Percentiles rank a stretch among this genome's conserved stretches.
Evolutionary conservation across 2,329 filamentous ascomycete species (phyloP).

Genomic region (Ophiostoma sp.): DNA sequence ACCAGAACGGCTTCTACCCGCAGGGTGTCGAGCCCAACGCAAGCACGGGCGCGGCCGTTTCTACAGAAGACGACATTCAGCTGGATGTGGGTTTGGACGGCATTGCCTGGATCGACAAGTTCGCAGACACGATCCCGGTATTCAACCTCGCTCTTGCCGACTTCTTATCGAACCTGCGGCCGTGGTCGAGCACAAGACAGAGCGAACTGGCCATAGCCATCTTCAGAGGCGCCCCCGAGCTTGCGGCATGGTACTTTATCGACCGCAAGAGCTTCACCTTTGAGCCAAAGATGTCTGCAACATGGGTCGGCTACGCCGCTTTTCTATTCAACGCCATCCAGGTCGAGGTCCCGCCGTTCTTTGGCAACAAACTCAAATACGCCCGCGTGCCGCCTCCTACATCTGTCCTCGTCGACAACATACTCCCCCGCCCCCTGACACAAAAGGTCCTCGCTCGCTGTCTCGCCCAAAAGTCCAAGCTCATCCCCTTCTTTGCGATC

Average conservation of each 20-base stretch:
- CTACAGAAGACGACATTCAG: conserved; percentile 35
- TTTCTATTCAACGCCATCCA: conserved; percentile 79
- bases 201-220: conserved; percentile 75
- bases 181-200: conserved; percentile 76
- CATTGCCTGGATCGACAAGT: conserved; percentile 64
- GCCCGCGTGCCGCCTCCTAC: conserved; percentile 69
- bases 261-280: conserved; percentile 75
- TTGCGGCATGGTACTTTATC: conserved; percentile 81
- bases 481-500: conserved; percentile 79
- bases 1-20: conserved; percentile 80
- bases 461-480: conserved; percentile 67
- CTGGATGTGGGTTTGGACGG: conserved; percentile 61
- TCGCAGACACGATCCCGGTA: conserved; percentile 61
- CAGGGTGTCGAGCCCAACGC: conserved; percentile 56
- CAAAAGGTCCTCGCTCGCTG: conserved; percentile 75
- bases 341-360: conserved; percentile 64
- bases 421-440: conserved; percentile 75
- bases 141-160: conserved; percentile 74
- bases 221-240: conserved; percentile 75
- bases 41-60: conserved; percentile 28
- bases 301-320: conserved; percentile 90
- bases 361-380: conserved; percentile 61
- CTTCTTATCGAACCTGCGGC: conserved; percentile 71
- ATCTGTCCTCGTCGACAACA: conserved; percentile 73
- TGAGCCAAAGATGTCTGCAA: conserved; percentile 85